Evolutionary conservation across 2,329 filamentous ascomycete genomes (phyloP).

Genomic region (Trichoderma aggressivum): DNA sequence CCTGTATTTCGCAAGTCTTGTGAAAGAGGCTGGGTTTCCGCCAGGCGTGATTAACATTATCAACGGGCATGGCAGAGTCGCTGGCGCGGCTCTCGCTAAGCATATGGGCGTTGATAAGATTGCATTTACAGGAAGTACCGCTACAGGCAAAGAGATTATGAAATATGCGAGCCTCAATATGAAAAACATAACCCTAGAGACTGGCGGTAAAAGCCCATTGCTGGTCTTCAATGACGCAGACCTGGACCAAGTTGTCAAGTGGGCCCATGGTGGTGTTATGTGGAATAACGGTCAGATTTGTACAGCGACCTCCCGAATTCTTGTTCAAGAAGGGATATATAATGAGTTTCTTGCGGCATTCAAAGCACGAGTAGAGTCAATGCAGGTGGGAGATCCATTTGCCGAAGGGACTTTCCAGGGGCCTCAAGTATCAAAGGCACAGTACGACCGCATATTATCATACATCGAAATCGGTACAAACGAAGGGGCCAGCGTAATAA

Average conservation of each 20-base stretch:
- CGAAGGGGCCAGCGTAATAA: neutral
- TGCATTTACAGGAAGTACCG: neutral
- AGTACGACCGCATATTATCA: conserved; percentile 31
- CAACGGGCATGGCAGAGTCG: neutral
- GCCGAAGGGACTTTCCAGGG: conserved; percentile 36
- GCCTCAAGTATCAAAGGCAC: conserved; percentile 36
- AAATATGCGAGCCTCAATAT: conserved; percentile 50
- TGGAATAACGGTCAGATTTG: neutral
- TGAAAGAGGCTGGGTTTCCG: neutral
- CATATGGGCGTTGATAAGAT: conserved; percentile 3
- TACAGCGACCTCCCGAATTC: neutral
- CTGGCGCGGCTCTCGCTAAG: neutral
- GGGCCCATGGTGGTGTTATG: neutral
- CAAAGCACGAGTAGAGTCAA: neutral
- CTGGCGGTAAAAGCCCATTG: conserved; percentile 57
- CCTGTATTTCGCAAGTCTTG: neutral
- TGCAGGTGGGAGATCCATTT: conserved; percentile 22
- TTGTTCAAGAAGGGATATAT: neutral
- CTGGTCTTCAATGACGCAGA: neutral
- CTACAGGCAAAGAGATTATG: conserved; percentile 55
- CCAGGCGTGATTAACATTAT: neutral
- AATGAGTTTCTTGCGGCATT: neutral
- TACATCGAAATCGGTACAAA: neutral
- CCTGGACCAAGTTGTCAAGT: neutral
- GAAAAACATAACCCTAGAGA: conserved; percentile 73